Percentiles rank a stretch among this genome's conserved stretches.
These are phyloP conservation scores for Populus hybrid DNA, from an alignment of 441 rosid genomes.

Conservation along the genomic window DNA sequence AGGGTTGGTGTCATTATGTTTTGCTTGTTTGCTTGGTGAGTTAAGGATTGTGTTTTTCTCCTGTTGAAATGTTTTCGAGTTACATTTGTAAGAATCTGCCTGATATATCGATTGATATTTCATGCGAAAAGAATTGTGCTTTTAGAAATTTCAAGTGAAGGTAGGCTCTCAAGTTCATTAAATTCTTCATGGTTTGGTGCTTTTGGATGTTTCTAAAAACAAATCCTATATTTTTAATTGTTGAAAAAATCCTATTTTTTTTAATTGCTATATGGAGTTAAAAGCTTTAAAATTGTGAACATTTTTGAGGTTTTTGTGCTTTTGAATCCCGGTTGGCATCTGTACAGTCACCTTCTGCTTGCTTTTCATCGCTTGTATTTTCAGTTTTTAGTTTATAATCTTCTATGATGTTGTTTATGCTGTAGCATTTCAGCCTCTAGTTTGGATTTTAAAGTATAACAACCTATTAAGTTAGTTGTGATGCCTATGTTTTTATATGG, in stretches of 20 bases:
- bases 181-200: too few relatives aligned
- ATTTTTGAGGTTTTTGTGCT: neutral
- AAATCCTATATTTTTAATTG: neutral
- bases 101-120: neutral
- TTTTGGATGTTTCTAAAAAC: too few relatives aligned
- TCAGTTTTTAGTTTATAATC: neutral
- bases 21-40: too few relatives aligned
- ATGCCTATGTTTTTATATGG: neutral
- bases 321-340: neutral
- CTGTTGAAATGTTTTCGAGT: neutral
- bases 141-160: neutral
- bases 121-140: neutral
- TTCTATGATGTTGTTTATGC: neutral
- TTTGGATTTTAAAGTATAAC: neutral
- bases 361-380: too few relatives aligned
- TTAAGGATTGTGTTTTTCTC: neutral
- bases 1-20: neutral
- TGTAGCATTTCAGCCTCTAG: neutral
- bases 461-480: neutral
- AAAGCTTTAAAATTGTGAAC: neutral
- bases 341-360: neutral
- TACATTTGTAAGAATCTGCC: neutral
- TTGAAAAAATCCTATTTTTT: neutral
- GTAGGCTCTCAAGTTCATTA: neutral
- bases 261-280: neutral